Evolutionary conservation across 2,329 filamentous ascomycete genomes (phyloP).

Genomic region (Fusarium equiseti): DNA sequence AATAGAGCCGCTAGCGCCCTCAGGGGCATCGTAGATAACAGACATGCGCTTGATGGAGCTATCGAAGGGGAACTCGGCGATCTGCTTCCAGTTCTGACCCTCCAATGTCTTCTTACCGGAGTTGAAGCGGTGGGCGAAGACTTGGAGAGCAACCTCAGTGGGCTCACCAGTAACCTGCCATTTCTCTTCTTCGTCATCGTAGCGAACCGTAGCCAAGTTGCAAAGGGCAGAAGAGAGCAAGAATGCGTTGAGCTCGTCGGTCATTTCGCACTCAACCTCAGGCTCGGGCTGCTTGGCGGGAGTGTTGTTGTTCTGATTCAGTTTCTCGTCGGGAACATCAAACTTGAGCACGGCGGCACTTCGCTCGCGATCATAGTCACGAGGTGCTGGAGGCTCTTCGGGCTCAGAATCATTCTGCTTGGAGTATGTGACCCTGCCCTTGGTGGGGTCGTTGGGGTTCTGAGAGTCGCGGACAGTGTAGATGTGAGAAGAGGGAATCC

Average conservation of each 20-base stretch:
- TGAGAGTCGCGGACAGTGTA: constrained; percentile 72
- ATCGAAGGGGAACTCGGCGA: constrained; percentile 83
- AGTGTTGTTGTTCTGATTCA: constrained; percentile 54
- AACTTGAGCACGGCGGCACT: constrained; percentile 71
- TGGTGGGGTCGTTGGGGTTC: constrained; percentile 71
- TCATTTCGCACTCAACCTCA: constrained; percentile 60
- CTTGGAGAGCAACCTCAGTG: constrained; percentile 81
- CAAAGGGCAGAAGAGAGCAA: constrained; percentile 71
- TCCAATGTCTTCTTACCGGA: constrained; percentile 67
- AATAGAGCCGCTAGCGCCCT: constrained; percentile 54
- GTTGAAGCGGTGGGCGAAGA: constrained; percentile 77
- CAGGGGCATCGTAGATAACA: constrained; percentile 72
- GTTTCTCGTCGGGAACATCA: constrained; percentile 70
- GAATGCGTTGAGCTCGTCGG: constrained; percentile 63
- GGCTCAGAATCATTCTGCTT: constrained; percentile 51
- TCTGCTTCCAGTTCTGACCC: constrained; percentile 68
- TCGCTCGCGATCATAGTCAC: constrained; percentile 70
- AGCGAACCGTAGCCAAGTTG: constrained; percentile 72
- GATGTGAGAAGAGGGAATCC: constrained; percentile 69
- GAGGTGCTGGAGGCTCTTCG: constrained; percentile 56
- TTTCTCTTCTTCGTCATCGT: constrained; percentile 64
- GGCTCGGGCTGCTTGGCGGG: constrained; percentile 42
- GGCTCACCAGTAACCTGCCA: constrained; percentile 79
- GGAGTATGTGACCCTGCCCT: constrained; percentile 65
- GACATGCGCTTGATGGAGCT: constrained; percentile 84